Evolutionary conservation across 148 eudicot species (phyloP).

Genomic region (Chenopodium formosanum): DNA sequence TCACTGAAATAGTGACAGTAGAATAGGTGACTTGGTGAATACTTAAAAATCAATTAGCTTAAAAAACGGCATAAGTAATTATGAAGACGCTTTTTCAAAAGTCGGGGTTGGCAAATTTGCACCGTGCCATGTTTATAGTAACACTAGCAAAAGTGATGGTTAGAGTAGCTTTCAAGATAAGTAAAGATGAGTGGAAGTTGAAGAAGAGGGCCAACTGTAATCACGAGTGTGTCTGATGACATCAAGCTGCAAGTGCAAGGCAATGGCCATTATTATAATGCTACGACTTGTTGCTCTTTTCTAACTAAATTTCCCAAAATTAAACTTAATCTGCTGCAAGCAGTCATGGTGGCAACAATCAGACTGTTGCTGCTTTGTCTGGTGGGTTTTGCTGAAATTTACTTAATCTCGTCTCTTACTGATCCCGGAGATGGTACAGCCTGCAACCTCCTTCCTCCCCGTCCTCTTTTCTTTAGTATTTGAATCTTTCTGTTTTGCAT

Average conservation of each 20-base stretch:
- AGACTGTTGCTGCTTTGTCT: constrained; percentile 18
- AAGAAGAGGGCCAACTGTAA: constrained; percentile 18
- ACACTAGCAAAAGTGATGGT: constrained; percentile 11
- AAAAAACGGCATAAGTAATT: too few species aligned
- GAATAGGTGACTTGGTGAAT: background rate
- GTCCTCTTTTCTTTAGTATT: background rate
- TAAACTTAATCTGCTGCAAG: background rate
- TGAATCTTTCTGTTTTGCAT: too few species aligned
- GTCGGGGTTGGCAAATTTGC: background rate
- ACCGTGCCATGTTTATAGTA: background rate
- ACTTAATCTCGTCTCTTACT: constrained; percentile 41
- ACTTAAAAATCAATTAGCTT: background rate
- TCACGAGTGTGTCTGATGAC: background rate
- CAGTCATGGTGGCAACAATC: constrained; percentile 10
- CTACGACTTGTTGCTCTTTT: background rate
- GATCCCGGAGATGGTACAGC: constrained; percentile 61
- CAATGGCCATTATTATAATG: background rate
- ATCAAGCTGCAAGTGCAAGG: constrained; percentile 10
- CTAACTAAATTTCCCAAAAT: background rate
- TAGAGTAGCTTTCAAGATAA: constrained; percentile 39
- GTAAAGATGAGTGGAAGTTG: constrained; percentile 11
- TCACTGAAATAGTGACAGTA: too few species aligned
- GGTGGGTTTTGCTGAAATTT: constrained; percentile 23
- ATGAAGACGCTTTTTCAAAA: too few species aligned
- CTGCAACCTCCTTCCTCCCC: background rate